Conservation (phyloP, 2,329 filamentous ascomycete genomes). For the Apiospora pterosperma region DNA sequence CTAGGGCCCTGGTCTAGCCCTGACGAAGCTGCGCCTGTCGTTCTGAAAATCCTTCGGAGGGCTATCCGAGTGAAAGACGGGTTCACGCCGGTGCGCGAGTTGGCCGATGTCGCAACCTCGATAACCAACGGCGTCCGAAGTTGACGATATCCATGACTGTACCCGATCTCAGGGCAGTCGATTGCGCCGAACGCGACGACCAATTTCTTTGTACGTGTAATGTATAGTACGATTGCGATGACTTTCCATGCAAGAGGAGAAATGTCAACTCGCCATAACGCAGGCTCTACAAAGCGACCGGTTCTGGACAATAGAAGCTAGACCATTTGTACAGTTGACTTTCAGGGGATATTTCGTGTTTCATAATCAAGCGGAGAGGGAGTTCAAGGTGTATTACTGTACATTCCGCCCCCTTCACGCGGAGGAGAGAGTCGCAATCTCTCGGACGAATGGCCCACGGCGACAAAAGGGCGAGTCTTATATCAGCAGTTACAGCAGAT, state of each 20-base stretch:
- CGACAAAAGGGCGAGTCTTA: background rate
- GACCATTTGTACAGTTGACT: background rate
- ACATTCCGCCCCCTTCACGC: background rate
- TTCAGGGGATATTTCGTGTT: background rate
- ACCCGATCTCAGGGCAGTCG: background rate
- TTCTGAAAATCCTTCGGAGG: constrained; percentile 24
- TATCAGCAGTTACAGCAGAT: too few species aligned
- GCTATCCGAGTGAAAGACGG: constrained; percentile 19
- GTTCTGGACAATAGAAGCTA: background rate
- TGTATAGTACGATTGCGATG: constrained; percentile 1
- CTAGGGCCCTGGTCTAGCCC: constrained; percentile 27
- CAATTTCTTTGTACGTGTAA: background rate
- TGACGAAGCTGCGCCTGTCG: constrained; percentile 24
- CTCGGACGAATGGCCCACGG: background rate
- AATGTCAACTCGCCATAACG: background rate
- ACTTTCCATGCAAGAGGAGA: background rate
- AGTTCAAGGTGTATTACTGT: background rate
- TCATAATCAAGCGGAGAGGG: background rate
- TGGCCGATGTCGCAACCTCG: constrained; percentile 15
- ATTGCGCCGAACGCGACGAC: background rate
- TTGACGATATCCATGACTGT: background rate
- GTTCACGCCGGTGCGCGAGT: constrained; percentile 25
- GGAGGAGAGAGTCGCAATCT: background rate
- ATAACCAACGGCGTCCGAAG: constrained; percentile 17
- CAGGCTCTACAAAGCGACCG: background rate